Evolutionary conservation across 805 yeast genomes (phyloP).

Genomic region (Saccharomycopsis selenospora): DNA sequence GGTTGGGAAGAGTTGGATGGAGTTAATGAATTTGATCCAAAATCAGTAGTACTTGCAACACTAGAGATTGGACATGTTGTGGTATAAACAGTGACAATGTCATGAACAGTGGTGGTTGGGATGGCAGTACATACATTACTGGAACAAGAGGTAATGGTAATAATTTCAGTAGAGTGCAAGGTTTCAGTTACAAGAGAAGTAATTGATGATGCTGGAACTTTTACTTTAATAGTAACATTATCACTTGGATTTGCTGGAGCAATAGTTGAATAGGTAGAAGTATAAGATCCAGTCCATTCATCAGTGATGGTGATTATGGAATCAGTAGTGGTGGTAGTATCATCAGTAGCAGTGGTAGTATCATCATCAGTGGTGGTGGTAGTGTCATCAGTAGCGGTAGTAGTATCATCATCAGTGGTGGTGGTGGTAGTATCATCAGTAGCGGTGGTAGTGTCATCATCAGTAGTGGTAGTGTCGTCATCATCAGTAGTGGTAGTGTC

Average conservation of each 20-base stretch:
- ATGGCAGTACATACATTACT: background rate
- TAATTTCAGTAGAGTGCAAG: background rate
- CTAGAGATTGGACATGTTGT: background rate
- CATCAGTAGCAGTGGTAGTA: too few relatives aligned
- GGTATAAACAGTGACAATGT: background rate
- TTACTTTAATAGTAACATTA: background rate
- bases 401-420: background rate
- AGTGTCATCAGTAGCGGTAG: background rate
- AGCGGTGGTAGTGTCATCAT: background rate
- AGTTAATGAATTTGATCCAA: too few relatives aligned
- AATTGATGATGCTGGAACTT: background rate
- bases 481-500: background rate
- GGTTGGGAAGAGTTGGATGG: too few relatives aligned
- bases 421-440: background rate
- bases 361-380: background rate
- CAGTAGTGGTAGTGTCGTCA: background rate
- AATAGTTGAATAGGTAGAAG: slow-evolving; percentile 17
- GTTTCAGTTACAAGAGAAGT: background rate
- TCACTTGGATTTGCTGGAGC: background rate
- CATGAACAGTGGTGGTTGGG: slow-evolving; percentile 1
- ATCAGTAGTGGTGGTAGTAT: background rate
- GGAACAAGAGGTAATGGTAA: background rate
- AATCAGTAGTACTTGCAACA: background rate
- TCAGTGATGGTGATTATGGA: background rate
- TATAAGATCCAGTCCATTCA: slow-evolving; percentile 16